Percentiles rank a stretch among this genome's conserved stretches.
These are phyloP conservation scores for Apostasia shenzhenica DNA, from an alignment of 106 monocot species.

Conservation along the genomic window DNA sequence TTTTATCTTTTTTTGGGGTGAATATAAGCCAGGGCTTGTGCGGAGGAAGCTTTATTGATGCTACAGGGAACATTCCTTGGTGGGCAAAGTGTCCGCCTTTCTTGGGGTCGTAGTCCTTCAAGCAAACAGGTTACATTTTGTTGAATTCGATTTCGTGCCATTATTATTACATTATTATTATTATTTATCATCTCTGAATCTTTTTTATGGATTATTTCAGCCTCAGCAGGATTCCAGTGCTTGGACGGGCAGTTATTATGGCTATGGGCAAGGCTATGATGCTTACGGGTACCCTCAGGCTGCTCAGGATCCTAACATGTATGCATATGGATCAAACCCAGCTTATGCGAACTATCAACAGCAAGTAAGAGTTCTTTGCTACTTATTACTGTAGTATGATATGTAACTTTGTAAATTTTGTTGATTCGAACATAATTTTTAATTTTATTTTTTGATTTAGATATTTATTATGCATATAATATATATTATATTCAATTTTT, in stretches of 20 bases:
- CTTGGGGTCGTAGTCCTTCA: conserved; percentile 76
- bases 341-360: conserved; percentile 66
- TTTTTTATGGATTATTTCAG: conserved; percentile 11
- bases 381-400: no score
- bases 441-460: no score
- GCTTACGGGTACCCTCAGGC: conserved; percentile 51
- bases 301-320: conserved; percentile 67
- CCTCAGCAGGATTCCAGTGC: conserved; percentile 53
- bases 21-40: conserved; percentile 33
- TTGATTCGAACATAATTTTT: neutral
- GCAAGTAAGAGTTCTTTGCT: neutral
- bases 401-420: no score
- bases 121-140: conserved; percentile 51
- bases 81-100: conserved; percentile 68
- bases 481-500: neutral
- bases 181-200: neutral
- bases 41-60: conserved; percentile 61
- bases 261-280: conserved; percentile 52
- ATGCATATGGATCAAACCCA: conserved; percentile 61
- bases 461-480: no score
- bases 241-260: conserved; percentile 54
- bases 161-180: neutral
- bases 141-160: neutral
- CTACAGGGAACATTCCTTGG: conserved; percentile 60
- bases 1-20: neutral